phyloP scores from a whole-genome alignment of 1,139 yeast species.

The Geotrichum carabidarum region DNA sequence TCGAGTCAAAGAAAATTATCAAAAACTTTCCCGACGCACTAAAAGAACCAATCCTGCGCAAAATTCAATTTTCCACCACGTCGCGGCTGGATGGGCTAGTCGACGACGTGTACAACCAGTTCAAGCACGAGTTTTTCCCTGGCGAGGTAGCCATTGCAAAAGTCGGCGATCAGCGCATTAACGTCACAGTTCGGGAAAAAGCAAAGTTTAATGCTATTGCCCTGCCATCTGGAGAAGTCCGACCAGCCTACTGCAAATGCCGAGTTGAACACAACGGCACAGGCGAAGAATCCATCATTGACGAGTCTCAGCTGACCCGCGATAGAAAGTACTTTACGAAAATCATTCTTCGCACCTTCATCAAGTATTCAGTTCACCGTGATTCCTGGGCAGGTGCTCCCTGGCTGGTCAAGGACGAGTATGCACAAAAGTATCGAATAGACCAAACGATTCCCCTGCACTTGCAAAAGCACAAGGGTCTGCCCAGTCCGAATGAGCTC shows the following conservation, averaged over 20 bases:
- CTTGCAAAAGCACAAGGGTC: slow-evolving; percentile 25
- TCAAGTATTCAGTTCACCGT: slow-evolving; percentile 76
- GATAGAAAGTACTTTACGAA: slow-evolving; percentile 87
- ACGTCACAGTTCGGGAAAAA: slow-evolving; percentile 57
- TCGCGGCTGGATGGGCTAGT: slow-evolving; percentile 82
- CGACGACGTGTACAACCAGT: slow-evolving; percentile 65
- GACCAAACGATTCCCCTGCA: slow-evolving; percentile 37
- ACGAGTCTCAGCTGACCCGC: slow-evolving; percentile 66
- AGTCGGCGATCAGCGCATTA: slow-evolving; percentile 42
- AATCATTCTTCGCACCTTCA: slow-evolving; percentile 80
- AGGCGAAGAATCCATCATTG: slow-evolving; percentile 53
- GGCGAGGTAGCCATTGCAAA: slow-evolving; percentile 73
- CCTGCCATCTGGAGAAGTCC: slow-evolving; percentile 44
- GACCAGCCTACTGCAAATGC: slow-evolving; percentile 65
- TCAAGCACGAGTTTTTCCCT: slow-evolving; percentile 82
- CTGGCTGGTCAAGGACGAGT: slow-evolving; percentile 86
- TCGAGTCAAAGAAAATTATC: slow-evolving; percentile 54
- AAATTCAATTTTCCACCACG: slow-evolving; percentile 75
- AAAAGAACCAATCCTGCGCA: slow-evolving; percentile 82
- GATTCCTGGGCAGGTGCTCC: slow-evolving; percentile 90
- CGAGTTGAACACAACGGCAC: slow-evolving; percentile 57
- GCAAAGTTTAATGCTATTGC: slow-evolving; percentile 39
- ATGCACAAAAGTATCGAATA: slow-evolving; percentile 40
- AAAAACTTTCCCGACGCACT: slow-evolving; percentile 82
- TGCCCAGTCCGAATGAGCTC: slow-evolving; percentile 20